These are phyloP conservation scores for Karstenula rhodostoma DNA, from an alignment of 2,329 filamentous ascomycete genomes.

Conservation along the genomic window DNA sequence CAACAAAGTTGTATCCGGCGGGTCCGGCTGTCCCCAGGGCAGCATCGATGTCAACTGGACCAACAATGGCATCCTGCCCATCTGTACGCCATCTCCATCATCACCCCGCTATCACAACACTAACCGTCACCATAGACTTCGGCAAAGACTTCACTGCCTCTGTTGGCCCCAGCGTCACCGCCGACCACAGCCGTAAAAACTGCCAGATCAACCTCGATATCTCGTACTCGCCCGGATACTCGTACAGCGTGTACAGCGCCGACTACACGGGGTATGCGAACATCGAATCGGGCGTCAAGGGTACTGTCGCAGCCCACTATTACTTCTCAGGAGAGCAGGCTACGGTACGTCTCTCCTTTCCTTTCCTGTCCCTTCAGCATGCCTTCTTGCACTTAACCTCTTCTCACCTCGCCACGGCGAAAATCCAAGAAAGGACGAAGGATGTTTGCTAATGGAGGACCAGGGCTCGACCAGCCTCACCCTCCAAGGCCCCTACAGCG, in stretches of 20 bases:
- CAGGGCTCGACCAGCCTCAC: conserved; percentile 4
- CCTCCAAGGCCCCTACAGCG: conserved; percentile 53
- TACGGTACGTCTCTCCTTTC: conserved; percentile 28
- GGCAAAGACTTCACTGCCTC: conserved; percentile 41
- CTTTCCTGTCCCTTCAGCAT: background rate
- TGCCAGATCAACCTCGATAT: conserved; percentile 49
- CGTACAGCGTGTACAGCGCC: conserved; percentile 45
- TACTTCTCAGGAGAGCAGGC: conserved; percentile 47
- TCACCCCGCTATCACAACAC: background rate
- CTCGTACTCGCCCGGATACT: conserved; percentile 46
- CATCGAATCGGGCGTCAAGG: conserved; percentile 47
- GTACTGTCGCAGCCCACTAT: conserved; percentile 44
- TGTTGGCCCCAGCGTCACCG: conserved; percentile 33
- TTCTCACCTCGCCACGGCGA: background rate
- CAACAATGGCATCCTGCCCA: conserved; percentile 40
- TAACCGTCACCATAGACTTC: conserved; percentile 27
- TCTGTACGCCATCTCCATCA: conserved; percentile 27
- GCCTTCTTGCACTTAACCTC: background rate
- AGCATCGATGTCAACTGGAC: conserved; percentile 46
- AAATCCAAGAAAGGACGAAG: background rate
- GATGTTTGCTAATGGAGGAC: background rate
- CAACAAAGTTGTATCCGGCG: conserved; percentile 39
- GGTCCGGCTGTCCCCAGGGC: conserved; percentile 47
- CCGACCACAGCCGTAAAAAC: conserved; percentile 46
- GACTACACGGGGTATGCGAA: conserved; percentile 47